phyloP scores from a whole-genome alignment of 352 stramenopile genomes.

The Pythium guiyangense region DNA sequence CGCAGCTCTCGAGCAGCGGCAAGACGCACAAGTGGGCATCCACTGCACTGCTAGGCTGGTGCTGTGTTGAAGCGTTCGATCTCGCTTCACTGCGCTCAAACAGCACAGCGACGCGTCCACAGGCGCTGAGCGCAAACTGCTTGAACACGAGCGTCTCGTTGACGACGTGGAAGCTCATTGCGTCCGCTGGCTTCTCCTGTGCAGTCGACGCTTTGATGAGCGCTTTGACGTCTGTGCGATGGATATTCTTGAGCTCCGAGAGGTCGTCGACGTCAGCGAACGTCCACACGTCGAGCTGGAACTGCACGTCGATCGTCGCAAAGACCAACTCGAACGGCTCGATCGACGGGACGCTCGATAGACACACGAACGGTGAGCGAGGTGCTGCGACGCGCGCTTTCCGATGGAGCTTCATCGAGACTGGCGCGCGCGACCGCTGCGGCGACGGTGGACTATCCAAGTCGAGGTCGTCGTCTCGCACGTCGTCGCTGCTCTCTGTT shows the following conservation, averaged over 20 bases:
- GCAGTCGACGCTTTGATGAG: conserved; percentile 22
- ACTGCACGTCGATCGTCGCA: conserved; percentile 34
- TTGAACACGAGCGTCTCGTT: conserved; percentile 40
- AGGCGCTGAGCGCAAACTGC: conserved; percentile 45
- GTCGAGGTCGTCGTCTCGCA: conserved; percentile 5
- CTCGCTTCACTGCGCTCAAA: conserved; percentile 19
- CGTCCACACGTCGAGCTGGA: conserved; percentile 42
- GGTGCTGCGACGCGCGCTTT: conserved; percentile 32
- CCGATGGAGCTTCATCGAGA: conserved; percentile 26
- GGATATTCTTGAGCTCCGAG: conserved; percentile 26
- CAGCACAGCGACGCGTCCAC: conserved; percentile 50
- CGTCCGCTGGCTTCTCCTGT: conserved; percentile 17
- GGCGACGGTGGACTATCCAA: background rate
- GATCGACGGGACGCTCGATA: conserved; percentile 41
- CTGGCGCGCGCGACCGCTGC: conserved; percentile 1
- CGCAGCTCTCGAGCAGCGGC: conserved; percentile 36
- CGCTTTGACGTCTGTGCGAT: conserved; percentile 32
- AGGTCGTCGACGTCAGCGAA: conserved; percentile 59
- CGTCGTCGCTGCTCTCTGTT: background rate
- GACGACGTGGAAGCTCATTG: conserved; percentile 34
- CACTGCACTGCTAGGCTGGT: conserved; percentile 2
- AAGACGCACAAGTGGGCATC: conserved; percentile 43
- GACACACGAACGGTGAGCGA: conserved; percentile 20
- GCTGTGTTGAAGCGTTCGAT: background rate
- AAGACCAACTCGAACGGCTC: conserved; percentile 44